Percentiles rank a stretch among this genome's conserved stretches.
Conservation (phyloP, 1,284 basidiomycete species). For the Coniferiporia weirii region DNA sequence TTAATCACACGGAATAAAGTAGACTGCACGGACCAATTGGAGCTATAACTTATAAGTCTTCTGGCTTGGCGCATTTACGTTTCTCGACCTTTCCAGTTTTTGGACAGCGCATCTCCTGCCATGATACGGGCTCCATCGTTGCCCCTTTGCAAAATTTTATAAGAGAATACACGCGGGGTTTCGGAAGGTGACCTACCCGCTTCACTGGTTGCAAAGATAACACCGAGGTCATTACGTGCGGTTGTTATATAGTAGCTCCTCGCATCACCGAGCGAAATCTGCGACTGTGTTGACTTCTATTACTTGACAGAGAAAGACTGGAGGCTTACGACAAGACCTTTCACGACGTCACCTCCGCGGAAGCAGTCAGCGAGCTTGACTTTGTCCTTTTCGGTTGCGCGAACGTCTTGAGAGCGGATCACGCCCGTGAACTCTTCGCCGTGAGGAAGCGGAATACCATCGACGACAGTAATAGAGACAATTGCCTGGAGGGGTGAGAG, state of each 20-base stretch:
- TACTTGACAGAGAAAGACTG: background rate
- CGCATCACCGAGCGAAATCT: conserved; percentile 93
- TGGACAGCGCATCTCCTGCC: conserved; percentile 90
- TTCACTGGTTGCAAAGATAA: conserved; percentile 83
- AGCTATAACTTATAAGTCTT: conserved; percentile 28
- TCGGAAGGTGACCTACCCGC: conserved; percentile 44
- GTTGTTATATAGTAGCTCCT: conserved; percentile 94
- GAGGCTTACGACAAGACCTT: conserved; percentile 79
- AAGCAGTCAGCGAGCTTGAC: conserved; percentile 94
- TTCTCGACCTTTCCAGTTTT: conserved; percentile 77
- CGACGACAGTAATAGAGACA: conserved; percentile 85
- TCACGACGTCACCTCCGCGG: conserved; percentile 92
- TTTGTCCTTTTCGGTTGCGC: conserved; percentile 88
- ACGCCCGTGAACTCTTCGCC: conserved; percentile 95
- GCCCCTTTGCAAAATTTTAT: conserved; percentile 42
- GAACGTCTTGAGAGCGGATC: conserved; percentile 87
- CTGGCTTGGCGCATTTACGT: conserved; percentile 88
- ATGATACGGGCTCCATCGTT: conserved; percentile 80
- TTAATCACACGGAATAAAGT: too few relatives aligned
- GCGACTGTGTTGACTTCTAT: conserved; percentile 1
- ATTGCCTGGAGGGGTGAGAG: conserved; percentile 86
- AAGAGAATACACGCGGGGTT: background rate
- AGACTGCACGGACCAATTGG: too few relatives aligned
- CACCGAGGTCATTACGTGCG: conserved; percentile 89
- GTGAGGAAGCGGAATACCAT: conserved; percentile 80